Evolutionary conservation across 768 basidiomycete genomes (phyloP).

Genomic region (Termitomyces heimii): DNA sequence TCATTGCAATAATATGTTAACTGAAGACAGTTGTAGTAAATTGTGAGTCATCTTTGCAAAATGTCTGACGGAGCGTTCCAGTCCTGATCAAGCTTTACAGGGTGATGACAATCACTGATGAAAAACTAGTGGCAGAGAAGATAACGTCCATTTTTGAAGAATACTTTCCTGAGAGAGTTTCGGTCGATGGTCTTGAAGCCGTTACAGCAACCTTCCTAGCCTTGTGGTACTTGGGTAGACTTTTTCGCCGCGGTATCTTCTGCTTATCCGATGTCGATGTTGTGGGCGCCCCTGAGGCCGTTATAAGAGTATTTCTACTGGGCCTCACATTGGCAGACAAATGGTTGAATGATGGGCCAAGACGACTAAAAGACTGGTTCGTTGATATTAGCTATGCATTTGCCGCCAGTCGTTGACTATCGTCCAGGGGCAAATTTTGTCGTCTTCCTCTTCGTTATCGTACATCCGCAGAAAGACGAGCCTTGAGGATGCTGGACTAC

Average conservation of each 20-base stretch:
- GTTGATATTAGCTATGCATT: conserved; percentile 9
- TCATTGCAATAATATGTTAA: conserved; percentile 4
- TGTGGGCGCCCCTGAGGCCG: conserved; percentile 34
- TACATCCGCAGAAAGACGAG: conserved; percentile 5
- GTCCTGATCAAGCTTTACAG: not conserved
- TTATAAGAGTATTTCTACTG: conserved; percentile 45
- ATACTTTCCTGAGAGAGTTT: not conserved
- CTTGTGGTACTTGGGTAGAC: conserved; percentile 51
- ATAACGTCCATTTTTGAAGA: conserved; percentile 3
- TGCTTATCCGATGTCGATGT: conserved; percentile 27
- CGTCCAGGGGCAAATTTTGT: conserved; percentile 9
- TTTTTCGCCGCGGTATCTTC: conserved; percentile 41
- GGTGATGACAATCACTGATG: not conserved
- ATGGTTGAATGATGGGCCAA: conserved; percentile 55
- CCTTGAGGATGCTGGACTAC: conserved; percentile 11
- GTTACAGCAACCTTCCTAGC: conserved; percentile 41
- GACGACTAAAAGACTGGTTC: conserved; percentile 48
- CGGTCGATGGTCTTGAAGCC: not conserved
- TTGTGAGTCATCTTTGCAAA: not conserved
- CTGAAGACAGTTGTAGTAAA: not conserved
- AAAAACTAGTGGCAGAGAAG: not conserved
- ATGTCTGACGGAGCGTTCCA: not conserved
- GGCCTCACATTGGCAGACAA: conserved; percentile 55
- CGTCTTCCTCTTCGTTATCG: conserved; percentile 4
- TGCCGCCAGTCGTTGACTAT: not conserved